These are phyloP conservation scores for Trametes elegans DNA, from an alignment of 768 basidiomycete species.

Conservation along the genomic window DNA sequence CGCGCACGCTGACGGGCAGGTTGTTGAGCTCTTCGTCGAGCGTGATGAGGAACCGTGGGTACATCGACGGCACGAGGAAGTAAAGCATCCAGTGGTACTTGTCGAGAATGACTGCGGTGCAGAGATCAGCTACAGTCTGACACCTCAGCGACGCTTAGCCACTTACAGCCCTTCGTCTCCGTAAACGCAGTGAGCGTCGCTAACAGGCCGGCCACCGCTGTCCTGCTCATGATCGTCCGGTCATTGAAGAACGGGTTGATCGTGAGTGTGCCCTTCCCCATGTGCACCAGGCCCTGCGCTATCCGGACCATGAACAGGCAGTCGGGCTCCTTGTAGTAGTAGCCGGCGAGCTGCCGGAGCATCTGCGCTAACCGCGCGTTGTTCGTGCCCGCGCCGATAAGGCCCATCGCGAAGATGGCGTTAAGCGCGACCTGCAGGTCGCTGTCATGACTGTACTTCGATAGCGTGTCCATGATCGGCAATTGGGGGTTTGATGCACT, in stretches of 20 bases:
- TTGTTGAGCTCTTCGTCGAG: slow-evolving; percentile 88
- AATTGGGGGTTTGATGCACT: slow-evolving; percentile 96
- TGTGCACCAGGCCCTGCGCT: slow-evolving; percentile 95
- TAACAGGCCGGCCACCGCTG: slow-evolving; percentile 86
- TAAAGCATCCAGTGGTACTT: slow-evolving; percentile 99
- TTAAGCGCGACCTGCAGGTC: slow-evolving; percentile 96
- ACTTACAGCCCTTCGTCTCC: slow-evolving; percentile 90
- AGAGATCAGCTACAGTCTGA: not conserved
- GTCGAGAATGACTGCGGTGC: slow-evolving; percentile 76
- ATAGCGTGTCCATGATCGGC: slow-evolving; percentile 92
- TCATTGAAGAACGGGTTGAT: slow-evolving; percentile 97
- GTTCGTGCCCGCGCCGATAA: slow-evolving; percentile 98
- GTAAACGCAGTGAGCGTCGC: slow-evolving; percentile 90
- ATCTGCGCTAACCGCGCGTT: slow-evolving; percentile 97
- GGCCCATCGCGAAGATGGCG: slow-evolving; percentile 98
- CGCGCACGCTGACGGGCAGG: slow-evolving; percentile 88
- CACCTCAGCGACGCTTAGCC: not conserved
- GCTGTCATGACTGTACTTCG: slow-evolving; percentile 98
- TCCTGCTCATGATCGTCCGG: slow-evolving; percentile 83
- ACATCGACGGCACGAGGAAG: slow-evolving; percentile 95
- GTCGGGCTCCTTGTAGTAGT: slow-evolving; percentile 97
- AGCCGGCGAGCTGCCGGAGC: slow-evolving; percentile 95
- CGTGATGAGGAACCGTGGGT: slow-evolving; percentile 96
- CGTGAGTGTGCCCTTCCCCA: slow-evolving; percentile 98
- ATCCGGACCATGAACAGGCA: slow-evolving; percentile 95